phyloP scores from a whole-genome alignment of 176 grass and related monocot genomes.

The Paspalum notatum region DNA sequence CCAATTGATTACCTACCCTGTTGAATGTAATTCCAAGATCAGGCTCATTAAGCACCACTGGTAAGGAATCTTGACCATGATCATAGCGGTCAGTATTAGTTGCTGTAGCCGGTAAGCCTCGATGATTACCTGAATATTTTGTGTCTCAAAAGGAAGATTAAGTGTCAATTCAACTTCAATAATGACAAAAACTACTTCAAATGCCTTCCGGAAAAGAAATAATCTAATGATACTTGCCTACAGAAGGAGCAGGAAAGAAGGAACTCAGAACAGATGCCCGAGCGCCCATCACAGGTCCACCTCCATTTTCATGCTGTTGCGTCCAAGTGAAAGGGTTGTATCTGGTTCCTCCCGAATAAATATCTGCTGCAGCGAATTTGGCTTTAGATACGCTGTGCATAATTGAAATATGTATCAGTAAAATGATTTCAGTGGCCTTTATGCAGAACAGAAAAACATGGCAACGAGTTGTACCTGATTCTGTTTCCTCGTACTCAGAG shows the following conservation, averaged over 20 bases:
- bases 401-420: slow-evolving; percentile 98
- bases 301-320: slow-evolving; percentile 86
- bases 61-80: slow-evolving; percentile 54
- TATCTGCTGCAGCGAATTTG: slow-evolving; percentile 97
- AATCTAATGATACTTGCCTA: slow-evolving; percentile 42
- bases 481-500: slow-evolving; percentile 87
- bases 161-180: slow-evolving; percentile 24
- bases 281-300: slow-evolving; percentile 67
- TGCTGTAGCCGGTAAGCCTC: slow-evolving; percentile 44
- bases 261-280: slow-evolving; percentile 25
- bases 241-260: slow-evolving; percentile 38
- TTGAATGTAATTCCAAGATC: slow-evolving; percentile 53
- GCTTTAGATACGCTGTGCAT: slow-evolving; percentile 99
- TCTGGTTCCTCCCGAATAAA: slow-evolving; percentile 80
- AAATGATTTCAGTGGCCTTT: slow-evolving; percentile 66
- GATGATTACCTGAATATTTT: slow-evolving; percentile 59
- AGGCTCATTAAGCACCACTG: slow-evolving; percentile 47
- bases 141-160: slow-evolving; percentile 24
- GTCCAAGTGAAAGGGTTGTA: slow-evolving; percentile 90
- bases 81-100: slow-evolving; percentile 53
- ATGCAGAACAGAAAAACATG: slow-evolving; percentile 58
- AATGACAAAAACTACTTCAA: slow-evolving; percentile 26
- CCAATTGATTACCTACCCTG: slow-evolving; percentile 53
- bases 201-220: slow-evolving; percentile 8
- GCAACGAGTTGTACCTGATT: slow-evolving; percentile 75